These are phyloP conservation scores for Hansfordia pulvinata DNA, from an alignment of 2,329 filamentous ascomycete species.

Conservation along the genomic window DNA sequence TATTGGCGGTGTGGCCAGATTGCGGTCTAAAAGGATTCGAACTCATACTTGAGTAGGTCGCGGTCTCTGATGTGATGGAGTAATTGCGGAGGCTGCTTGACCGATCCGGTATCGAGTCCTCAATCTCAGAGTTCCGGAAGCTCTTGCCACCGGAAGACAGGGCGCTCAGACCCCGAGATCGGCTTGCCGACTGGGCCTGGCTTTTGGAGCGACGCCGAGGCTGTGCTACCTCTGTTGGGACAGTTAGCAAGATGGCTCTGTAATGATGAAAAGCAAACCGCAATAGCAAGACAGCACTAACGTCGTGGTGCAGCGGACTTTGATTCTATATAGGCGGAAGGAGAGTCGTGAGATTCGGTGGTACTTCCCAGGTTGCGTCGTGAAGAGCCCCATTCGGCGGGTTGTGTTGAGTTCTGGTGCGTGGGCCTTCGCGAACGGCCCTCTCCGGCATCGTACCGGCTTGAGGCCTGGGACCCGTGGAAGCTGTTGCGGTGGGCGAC, in stretches of 20 bases:
- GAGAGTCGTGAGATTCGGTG: slow-evolving; percentile 8
- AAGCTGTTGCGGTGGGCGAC: too few species aligned
- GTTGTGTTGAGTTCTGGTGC: slow-evolving; percentile 4
- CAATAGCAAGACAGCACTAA: slow-evolving; percentile 7
- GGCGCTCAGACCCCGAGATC: slow-evolving; percentile 10
- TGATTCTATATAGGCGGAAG: slow-evolving; percentile 3
- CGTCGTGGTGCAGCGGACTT: slow-evolving; percentile 7
- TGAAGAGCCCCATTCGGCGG: slow-evolving; percentile 6
- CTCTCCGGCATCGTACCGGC: slow-evolving; percentile 5
- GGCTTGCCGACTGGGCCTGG: slow-evolving; percentile 5
- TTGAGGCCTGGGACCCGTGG: too few species aligned
- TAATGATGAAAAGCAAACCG: slow-evolving; percentile 1
- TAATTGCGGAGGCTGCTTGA: slow-evolving; percentile 23
- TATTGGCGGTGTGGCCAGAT: slow-evolving; percentile 29
- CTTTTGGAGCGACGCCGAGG: slow-evolving; percentile 3
- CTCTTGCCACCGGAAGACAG: slow-evolving; percentile 11
- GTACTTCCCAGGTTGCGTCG: slow-evolving; percentile 8
- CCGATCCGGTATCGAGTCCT: slow-evolving; percentile 20
- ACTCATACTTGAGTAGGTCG: slow-evolving; percentile 22
- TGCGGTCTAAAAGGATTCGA: slow-evolving; percentile 25
- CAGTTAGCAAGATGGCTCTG: slow-evolving; percentile 5
- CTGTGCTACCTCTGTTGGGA: slow-evolving; percentile 6
- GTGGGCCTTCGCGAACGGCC: slow-evolving; percentile 5
- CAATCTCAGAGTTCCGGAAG: slow-evolving; percentile 17
- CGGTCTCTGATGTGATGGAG: slow-evolving; percentile 28